Base-by-base conservation (phyloP, 306 rosid genomes). In the Crotalaria pallida region DNA sequence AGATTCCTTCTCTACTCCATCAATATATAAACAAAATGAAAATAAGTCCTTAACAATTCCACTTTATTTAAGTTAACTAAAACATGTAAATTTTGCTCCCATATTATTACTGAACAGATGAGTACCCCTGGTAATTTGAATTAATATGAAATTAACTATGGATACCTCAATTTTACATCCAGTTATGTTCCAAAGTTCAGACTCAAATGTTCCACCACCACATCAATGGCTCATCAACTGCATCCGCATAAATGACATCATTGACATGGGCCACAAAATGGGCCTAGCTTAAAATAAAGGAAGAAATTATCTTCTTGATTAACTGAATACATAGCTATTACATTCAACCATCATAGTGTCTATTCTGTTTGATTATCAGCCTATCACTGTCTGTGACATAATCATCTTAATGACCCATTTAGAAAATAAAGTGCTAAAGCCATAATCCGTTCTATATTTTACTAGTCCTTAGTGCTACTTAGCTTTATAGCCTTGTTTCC, bases 211-310 rank as follows among this genome's bases (percentile, higher is more conserved):
- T 47, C 67, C 63, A 44, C 73, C 67, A 63, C 76, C 82, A 71
- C 71, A 77, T 73, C 87, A 77, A 59, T 23, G 58, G 78, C 62
- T 78, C 76, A 79, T 58, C 45, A 79, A 71, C 63, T 44, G 43
- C 66, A 77, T 33, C 95, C 89, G 83, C 88, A 80, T 44, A 79
- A 83, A 76, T 65, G 16, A 52, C 88, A 80, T 44, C 77, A 83
- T 74, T 65, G 16, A 52, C 27, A 66, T 58, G 89, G 96, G 84
- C 92, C 94, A 88, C 89, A 48, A 41, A 72, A 74, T 72, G 80
- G 87, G 57, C 78, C 85, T 68, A 69, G 48, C 77, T 31, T 2
- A 73, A 65, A 79, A 83, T 80, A 65, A 77, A 36, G 56, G 79
- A 80, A 31, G 49, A 67, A 76, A 78, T 19, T 23, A 79, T 77